Base-by-base conservation (phyloP, 495 filamentous ascomycete species). In the Chaetomium tenue region DNA sequence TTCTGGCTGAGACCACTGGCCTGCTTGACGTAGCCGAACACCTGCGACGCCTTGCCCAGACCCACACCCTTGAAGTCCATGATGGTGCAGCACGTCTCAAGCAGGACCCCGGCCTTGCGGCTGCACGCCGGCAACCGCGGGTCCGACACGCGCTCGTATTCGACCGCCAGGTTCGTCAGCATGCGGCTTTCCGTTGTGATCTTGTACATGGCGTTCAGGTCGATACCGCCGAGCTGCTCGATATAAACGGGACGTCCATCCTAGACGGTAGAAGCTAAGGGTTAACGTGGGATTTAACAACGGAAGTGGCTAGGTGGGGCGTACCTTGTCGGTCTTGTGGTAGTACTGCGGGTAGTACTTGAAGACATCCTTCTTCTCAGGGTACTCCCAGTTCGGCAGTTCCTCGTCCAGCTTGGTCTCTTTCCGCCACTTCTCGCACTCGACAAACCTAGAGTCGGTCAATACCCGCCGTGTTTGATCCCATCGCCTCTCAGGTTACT, bases 281-380 rank as follows among this genome's bases (percentile, higher is more conserved):
- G 23, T 53, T 30, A 51, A n/a, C 20, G 48, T 39, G 5, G 62
- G n/a, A 2, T 5, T 5, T 13, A 30, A 33, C 22, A n/a, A 46
- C 9, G 1, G 20, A 13, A n/a, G 22, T 2, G 12, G 11, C 9
- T n/a, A 52, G 37, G 37, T 9, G 6, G 40, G 58, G 68, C 77
- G 33, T 78, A 94, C 93, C 83, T 95, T 96, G 79, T 98, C 94
- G 7, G 91, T 98, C 81, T 96, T 97, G 84, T 98, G 94, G 77
- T 98, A 98, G 82, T 94, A 98, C 81, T 98, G 94, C 4, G 93
- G 92, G 76, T 98, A 98, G 82, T 89, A 97, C 75, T 93, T 79
- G 80, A 92, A 94, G 52, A 98, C 84, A 72, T 92, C 71, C 55
- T 83, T 77, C 83, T 96, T 96, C 84, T 97, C 95, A 28, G 79